Evolutionary conservation across 192 early-diverging fungal species (phyloP).

Genomic region (Coemansia sp.): DNA sequence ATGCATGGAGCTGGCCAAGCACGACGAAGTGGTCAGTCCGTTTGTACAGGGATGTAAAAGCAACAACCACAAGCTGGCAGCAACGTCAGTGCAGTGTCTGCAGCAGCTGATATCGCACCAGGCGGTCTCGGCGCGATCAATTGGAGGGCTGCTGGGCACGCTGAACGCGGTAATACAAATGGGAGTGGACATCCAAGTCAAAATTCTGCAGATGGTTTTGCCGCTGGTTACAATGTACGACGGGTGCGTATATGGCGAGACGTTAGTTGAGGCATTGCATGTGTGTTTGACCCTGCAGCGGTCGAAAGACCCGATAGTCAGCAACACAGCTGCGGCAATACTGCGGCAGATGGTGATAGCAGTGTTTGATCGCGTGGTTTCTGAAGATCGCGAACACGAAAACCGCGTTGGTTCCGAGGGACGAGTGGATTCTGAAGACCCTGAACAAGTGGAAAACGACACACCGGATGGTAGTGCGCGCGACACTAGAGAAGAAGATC

Average conservation of each 20-base stretch:
- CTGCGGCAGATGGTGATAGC: constrained; percentile 50
- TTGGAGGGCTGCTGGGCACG: constrained; percentile 64
- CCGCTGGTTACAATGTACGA: constrained; percentile 84
- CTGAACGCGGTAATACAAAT: constrained; percentile 68
- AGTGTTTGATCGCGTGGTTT: constrained; percentile 54
- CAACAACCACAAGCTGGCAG: constrained; percentile 74
- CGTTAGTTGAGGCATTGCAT: constrained; percentile 79
- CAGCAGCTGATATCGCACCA: constrained; percentile 56
- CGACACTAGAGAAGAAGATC: constrained; percentile 24
- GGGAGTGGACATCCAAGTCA: constrained; percentile 86
- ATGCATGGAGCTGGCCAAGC: constrained; percentile 66
- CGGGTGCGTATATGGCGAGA: constrained; percentile 69
- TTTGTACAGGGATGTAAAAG: constrained; percentile 86
- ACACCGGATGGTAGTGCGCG: background rate
- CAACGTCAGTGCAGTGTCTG: constrained; percentile 79
- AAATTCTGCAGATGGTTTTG: constrained; percentile 86
- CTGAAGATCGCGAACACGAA: constrained; percentile 15
- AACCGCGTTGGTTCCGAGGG: background rate
- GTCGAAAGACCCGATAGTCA: constrained; percentile 62
- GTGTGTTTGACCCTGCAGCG: constrained; percentile 84
- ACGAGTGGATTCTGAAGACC: background rate
- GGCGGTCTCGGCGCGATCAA: constrained; percentile 50
- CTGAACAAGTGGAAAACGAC: background rate
- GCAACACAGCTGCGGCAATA: constrained; percentile 47
- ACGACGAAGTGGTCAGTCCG: constrained; percentile 76